Conservation (phyloP, 768 basidiomycete genomes). For the Calocera viscosa region DNA sequence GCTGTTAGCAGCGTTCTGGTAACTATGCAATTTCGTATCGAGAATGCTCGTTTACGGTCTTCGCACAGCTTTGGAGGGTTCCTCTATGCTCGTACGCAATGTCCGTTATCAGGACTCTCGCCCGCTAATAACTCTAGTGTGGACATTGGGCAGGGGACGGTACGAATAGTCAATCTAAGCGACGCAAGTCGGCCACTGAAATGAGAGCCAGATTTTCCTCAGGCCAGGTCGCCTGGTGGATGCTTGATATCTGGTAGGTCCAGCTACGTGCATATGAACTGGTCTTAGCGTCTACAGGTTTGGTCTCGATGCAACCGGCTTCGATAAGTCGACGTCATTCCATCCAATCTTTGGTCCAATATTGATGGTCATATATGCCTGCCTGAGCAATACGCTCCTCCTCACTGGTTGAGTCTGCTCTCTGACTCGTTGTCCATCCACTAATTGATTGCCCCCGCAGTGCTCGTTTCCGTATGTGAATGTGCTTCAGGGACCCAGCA, state of each 20-base stretch:
- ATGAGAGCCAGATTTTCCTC: slow-evolving; percentile 19
- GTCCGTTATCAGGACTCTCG: background rate
- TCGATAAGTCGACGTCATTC: slow-evolving; percentile 63
- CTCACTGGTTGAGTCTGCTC: slow-evolving; percentile 54
- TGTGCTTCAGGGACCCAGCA: slow-evolving; percentile 15
- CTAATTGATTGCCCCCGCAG: slow-evolving; percentile 27
- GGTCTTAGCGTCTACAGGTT: slow-evolving; percentile 37
- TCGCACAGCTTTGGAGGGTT: slow-evolving; percentile 64
- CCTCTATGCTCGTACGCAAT: slow-evolving; percentile 68
- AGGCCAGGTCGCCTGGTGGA: slow-evolving; percentile 81
- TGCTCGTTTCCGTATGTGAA: slow-evolving; percentile 59
- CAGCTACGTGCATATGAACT: background rate
- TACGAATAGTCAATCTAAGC: background rate
- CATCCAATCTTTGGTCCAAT: slow-evolving; percentile 81
- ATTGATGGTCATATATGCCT: slow-evolving; percentile 69
- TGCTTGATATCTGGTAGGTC: slow-evolving; percentile 55
- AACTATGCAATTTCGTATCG: background rate
- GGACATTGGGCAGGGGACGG: background rate
- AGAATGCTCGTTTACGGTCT: background rate
- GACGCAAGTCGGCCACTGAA: slow-evolving; percentile 9
- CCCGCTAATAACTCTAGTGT: background rate
- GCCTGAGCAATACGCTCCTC: slow-evolving; percentile 81
- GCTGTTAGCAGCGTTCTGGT: slow-evolving; percentile 72
- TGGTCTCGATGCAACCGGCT: slow-evolving; percentile 87
- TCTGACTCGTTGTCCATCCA: slow-evolving; percentile 12